Evolutionary conservation across 768 basidiomycete species (phyloP).

Genomic region (Cantharellus cinnabarinus): DNA sequence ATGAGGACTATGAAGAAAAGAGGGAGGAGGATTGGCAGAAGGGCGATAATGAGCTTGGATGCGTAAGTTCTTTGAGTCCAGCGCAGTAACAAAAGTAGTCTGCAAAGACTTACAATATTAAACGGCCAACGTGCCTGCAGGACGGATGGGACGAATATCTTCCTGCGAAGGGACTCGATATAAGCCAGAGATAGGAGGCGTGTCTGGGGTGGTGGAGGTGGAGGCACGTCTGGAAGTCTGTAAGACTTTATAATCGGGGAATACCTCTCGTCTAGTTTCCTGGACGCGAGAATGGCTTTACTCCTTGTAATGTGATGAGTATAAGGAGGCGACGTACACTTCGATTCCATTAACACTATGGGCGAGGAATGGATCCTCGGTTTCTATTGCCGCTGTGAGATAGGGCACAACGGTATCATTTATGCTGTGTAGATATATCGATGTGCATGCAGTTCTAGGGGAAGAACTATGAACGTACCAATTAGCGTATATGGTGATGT

Average conservation of each 20-base stretch:
- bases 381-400: constrained; percentile 53
- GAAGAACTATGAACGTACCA: constrained; percentile 24
- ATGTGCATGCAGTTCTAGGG: too few species aligned
- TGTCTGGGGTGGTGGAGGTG: constrained; percentile 17
- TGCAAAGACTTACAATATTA: constrained; percentile 35
- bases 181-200: constrained; percentile 21
- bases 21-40: constrained; percentile 49
- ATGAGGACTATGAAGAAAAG: constrained; percentile 28
- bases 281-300: constrained; percentile 12
- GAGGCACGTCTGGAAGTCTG: constrained; percentile 24
- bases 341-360: constrained; percentile 36
- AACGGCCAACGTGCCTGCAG: constrained; percentile 43
- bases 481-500: constrained; percentile 65
- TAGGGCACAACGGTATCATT: constrained; percentile 64
- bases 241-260: constrained; percentile 35
- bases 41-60: constrained; percentile 28
- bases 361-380: constrained; percentile 41
- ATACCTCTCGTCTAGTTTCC: constrained; percentile 38
- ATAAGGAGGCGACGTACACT: constrained; percentile 24
- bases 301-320: neutral
- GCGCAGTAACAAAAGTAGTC: neutral
- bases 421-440: neutral
- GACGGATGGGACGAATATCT: constrained; percentile 30
- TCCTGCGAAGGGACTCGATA: constrained; percentile 23
- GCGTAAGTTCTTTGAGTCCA: neutral